Evolutionary conservation across 495 filamentous ascomycete genomes (phyloP).

Genomic region (Cairneyella variabilis): DNA sequence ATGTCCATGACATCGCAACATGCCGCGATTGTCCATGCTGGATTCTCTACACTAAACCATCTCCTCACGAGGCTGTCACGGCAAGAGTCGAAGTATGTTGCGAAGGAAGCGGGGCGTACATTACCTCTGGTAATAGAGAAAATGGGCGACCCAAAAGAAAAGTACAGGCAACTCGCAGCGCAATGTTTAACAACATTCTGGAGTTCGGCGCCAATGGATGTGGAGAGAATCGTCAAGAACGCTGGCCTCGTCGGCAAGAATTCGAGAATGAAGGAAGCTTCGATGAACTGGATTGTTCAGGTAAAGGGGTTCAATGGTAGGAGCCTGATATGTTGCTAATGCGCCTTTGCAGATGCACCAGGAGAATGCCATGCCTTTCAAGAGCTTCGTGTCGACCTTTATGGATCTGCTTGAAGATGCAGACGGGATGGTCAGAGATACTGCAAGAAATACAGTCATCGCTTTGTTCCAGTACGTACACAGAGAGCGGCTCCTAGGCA

Average conservation of each 20-base stretch:
- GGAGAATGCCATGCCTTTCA: conserved; percentile 72
- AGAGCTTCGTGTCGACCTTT: conserved; percentile 72
- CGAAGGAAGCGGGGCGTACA: conserved; percentile 59
- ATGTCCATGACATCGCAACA: conserved; percentile 68
- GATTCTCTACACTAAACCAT: conserved; percentile 82
- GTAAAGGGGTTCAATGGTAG: conserved; percentile 36
- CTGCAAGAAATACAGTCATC: conserved; percentile 74
- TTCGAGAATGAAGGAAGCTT: conserved; percentile 73
- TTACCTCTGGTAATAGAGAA: conserved; percentile 77
- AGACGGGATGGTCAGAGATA: conserved; percentile 78
- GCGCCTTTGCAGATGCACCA: conserved; percentile 80
- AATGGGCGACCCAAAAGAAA: conserved; percentile 84
- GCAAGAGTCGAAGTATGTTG: conserved; percentile 69
- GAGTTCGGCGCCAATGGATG: conserved; percentile 59
- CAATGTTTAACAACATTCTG: conserved; percentile 74
- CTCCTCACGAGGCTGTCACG: conserved; percentile 76
- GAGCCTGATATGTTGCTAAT: too few species aligned
- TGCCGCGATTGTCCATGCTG: conserved; percentile 62
- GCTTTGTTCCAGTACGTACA: conserved; percentile 72
- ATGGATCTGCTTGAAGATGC: conserved; percentile 88
- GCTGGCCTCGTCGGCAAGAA: conserved; percentile 74
- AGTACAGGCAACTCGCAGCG: conserved; percentile 64
- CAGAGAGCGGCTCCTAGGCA: background rate
- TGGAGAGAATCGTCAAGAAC: conserved; percentile 77
- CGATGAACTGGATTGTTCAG: conserved; percentile 78